Evolutionary conservation across 2,329 filamentous ascomycete genomes (phyloP).

Genomic region (Alternaria solani): DNA sequence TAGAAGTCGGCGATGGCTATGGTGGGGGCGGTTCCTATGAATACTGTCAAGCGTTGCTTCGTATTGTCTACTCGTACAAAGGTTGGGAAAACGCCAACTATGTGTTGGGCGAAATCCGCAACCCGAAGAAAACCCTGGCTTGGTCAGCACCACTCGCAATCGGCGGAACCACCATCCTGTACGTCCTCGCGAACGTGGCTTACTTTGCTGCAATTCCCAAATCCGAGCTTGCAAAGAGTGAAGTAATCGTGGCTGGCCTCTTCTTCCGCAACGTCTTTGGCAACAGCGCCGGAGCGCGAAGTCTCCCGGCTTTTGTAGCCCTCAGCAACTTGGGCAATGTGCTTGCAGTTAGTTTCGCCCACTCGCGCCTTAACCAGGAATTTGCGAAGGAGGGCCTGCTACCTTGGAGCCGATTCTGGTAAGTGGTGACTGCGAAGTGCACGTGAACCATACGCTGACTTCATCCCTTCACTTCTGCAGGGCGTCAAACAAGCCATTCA

Average conservation of each 20-base stretch:
- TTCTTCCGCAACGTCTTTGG: slow-evolving; percentile 72
- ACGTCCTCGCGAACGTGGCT: slow-evolving; percentile 70
- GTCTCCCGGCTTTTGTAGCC: slow-evolving; percentile 62
- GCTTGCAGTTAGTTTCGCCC: slow-evolving; percentile 67
- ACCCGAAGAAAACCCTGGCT: slow-evolving; percentile 62
- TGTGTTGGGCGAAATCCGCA: slow-evolving; percentile 65
- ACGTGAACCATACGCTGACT: neutral
- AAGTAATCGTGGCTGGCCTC: slow-evolving; percentile 67
- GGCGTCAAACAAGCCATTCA: slow-evolving; percentile 73
- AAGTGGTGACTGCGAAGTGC: neutral
- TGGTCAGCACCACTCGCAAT: slow-evolving; percentile 67
- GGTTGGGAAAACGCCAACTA: slow-evolving; percentile 65
- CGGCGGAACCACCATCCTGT: slow-evolving; percentile 66
- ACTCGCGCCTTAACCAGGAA: slow-evolving; percentile 69
- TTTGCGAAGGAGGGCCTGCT: slow-evolving; percentile 74
- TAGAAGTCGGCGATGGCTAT: slow-evolving; percentile 45
- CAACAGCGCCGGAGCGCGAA: slow-evolving; percentile 57
- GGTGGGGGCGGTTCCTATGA: slow-evolving; percentile 46
- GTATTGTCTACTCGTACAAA: slow-evolving; percentile 68
- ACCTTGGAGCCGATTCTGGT: slow-evolving; percentile 53
- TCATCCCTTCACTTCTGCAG: slow-evolving; percentile 34
- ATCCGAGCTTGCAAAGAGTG: slow-evolving; percentile 63
- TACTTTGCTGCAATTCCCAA: slow-evolving; percentile 71
- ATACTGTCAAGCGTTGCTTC: slow-evolving; percentile 66
- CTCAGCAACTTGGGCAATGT: slow-evolving; percentile 70